Evolutionary conservation across 768 basidiomycete species (phyloP).

Genomic region (Kwoniella dendrophila): DNA sequence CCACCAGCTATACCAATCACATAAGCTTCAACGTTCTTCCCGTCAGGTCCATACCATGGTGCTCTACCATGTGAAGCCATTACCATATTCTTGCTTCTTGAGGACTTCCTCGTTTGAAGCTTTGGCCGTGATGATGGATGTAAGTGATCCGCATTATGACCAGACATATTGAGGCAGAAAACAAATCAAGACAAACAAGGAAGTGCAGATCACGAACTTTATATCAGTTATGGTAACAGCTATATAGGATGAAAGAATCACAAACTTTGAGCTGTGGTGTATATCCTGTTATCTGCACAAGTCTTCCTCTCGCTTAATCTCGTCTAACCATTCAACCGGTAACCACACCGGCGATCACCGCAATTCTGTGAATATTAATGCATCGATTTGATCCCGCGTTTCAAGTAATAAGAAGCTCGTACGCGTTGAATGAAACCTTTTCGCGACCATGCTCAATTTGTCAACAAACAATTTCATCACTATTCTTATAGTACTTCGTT

Average conservation of each 20-base stretch:
- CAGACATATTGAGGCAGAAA: too few relatives aligned
- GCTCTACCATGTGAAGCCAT: slow-evolving; percentile 51
- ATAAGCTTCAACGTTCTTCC: slow-evolving; percentile 55
- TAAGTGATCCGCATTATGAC: not conserved
- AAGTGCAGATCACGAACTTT: too few relatives aligned
- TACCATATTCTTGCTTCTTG: slow-evolving; percentile 43
- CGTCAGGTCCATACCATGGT: slow-evolving; percentile 57
- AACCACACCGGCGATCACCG: not conserved
- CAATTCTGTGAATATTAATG: not conserved
- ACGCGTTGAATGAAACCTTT: slow-evolving; percentile 1
- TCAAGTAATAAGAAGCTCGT: not conserved
- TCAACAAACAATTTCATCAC: too few relatives aligned
- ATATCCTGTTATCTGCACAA: too few relatives aligned
- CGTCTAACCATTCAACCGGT: not conserved
- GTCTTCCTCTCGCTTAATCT: not conserved
- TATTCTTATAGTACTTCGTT: too few relatives aligned
- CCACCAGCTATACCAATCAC: slow-evolving; percentile 60
- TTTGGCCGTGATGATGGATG: slow-evolving; percentile 7
- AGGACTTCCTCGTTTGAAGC: not conserved
- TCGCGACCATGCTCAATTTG: too few relatives aligned
- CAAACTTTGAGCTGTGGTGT: too few relatives aligned
- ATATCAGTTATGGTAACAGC: too few relatives aligned
- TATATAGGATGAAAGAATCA: too few relatives aligned
- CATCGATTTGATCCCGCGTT: not conserved
- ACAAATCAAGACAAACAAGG: too few relatives aligned